These are phyloP conservation scores for Curvularia hawaiiensis DNA, from an alignment of 2,329 filamentous ascomycete genomes.

Conservation along the genomic window DNA sequence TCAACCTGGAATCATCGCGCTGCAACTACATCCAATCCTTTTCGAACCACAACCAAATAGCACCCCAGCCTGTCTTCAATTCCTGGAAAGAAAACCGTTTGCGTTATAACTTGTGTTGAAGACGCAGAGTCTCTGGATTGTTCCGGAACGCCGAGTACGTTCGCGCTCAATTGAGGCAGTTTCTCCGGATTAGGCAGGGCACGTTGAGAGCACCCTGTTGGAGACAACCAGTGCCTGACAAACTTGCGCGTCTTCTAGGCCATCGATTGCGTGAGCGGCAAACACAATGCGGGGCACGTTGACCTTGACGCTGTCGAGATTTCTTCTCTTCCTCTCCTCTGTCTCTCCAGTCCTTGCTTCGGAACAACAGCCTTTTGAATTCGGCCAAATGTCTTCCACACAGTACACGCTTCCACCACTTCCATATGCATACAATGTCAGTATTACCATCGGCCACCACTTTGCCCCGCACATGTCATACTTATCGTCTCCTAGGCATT, in stretches of 20 bases:
- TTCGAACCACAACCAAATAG: neutral
- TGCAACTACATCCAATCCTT: neutral
- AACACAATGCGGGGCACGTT: conserved; percentile 35
- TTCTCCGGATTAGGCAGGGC: conserved; percentile 27
- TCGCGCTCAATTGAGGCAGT: conserved; percentile 42
- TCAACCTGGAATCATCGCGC: neutral
- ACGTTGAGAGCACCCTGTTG: conserved; percentile 41
- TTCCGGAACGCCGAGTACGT: conserved; percentile 5
- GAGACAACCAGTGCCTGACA: conserved; percentile 21
- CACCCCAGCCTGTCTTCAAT: neutral
- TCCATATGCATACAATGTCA: conserved; percentile 73
- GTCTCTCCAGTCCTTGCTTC: conserved; percentile 23
- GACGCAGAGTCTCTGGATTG: neutral
- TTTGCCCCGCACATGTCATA: neutral
- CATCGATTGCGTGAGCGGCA: conserved; percentile 15
- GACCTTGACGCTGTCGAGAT: conserved; percentile 11
- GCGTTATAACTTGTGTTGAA: neutral
- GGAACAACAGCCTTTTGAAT: conserved; percentile 44
- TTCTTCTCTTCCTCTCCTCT: conserved; percentile 24
- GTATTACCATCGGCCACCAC: conserved; percentile 33
- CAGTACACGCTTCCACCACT: conserved; percentile 67
- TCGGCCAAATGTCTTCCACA: conserved; percentile 43
- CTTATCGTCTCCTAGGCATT: conserved; percentile 59
- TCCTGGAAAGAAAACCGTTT: too few relatives aligned
- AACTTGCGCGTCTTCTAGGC: conserved; percentile 14